These are phyloP conservation scores for Tubosaeta sp. DNA, from an alignment of 768 basidiomycete species.

Conservation along the genomic window DNA sequence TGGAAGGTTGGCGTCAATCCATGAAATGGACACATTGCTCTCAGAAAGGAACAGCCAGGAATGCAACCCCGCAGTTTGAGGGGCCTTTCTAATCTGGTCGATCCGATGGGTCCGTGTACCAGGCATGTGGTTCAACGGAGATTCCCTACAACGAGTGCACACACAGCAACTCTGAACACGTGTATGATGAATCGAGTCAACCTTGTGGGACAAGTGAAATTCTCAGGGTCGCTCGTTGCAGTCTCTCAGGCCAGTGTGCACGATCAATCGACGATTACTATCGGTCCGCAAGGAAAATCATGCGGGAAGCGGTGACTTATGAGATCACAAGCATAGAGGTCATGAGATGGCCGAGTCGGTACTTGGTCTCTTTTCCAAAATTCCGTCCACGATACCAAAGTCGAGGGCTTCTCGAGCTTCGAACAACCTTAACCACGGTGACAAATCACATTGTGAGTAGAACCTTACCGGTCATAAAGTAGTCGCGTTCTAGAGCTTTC, in stretches of 20 bases:
- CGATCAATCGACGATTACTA: neutral
- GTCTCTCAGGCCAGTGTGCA: conserved; percentile 11
- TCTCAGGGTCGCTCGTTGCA: conserved; percentile 12
- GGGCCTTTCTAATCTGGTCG: conserved; percentile 17
- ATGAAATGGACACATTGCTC: conserved; percentile 10
- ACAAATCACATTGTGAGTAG: conserved; percentile 8
- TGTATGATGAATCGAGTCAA: conserved; percentile 12
- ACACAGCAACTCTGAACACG: conserved; percentile 19
- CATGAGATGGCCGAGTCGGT: conserved; percentile 36
- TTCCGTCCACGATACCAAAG: conserved; percentile 92
- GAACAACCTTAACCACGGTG: conserved; percentile 22
- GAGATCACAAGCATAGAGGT: conserved; percentile 7
- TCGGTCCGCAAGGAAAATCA: conserved; percentile 7
- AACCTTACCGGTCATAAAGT: conserved; percentile 82
- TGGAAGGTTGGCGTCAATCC: conserved; percentile 15
- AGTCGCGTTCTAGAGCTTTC: conserved; percentile 88
- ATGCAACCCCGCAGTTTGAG: conserved; percentile 31
- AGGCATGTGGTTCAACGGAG: conserved; percentile 18
- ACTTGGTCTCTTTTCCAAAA: conserved; percentile 74
- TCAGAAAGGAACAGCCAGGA: conserved; percentile 10
- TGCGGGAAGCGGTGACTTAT: conserved; percentile 9
- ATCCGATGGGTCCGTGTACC: conserved; percentile 20
- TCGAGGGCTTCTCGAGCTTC: conserved; percentile 81
- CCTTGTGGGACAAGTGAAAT: conserved; percentile 12
- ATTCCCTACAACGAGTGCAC: conserved; percentile 17